These are phyloP conservation scores for Rubia peregrina DNA, from an alignment of 305 asterid genomes.

Conservation along the genomic window DNA sequence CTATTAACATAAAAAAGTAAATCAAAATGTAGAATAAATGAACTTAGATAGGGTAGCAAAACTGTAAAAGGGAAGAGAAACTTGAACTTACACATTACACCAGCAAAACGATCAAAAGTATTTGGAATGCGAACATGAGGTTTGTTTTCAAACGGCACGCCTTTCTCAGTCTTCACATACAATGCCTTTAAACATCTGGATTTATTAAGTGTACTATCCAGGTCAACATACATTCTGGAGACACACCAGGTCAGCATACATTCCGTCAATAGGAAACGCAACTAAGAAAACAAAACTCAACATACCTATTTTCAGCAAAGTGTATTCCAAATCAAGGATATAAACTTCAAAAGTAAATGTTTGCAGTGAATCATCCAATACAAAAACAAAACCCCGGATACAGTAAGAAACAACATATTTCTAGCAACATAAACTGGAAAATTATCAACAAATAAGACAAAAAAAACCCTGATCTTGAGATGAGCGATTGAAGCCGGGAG, in stretches of 20 bases:
- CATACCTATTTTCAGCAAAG: not conserved
- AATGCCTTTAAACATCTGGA: constrained; percentile 70
- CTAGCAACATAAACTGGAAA: too few species aligned
- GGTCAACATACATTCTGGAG: constrained; percentile 52
- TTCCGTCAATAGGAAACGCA: not conserved
- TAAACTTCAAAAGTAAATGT: not conserved
- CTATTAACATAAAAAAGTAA: not conserved
- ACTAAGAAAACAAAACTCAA: not conserved
- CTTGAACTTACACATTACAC: constrained; percentile 73
- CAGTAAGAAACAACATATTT: too few species aligned
- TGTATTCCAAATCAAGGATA: not conserved
- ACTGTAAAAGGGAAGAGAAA: not conserved
- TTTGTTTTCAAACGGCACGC: constrained; percentile 66
- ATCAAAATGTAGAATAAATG: constrained; percentile 2
- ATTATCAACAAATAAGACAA: too few species aligned
- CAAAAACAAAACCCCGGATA: too few species aligned
- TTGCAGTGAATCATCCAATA: too few species aligned
- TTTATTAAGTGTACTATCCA: constrained; percentile 85
- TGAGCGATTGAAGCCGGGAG: too few species aligned
- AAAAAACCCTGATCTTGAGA: too few species aligned
- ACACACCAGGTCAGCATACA: constrained; percentile 4
- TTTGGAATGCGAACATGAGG: constrained; percentile 92
- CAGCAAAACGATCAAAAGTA: constrained; percentile 75
- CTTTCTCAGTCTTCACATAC: constrained; percentile 76
- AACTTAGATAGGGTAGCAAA: not conserved